A percentile compares a stretch with the other conserved stretches of the same genome.
phyloP scores from a whole-genome alignment of 2,329 filamentous ascomycete genomes.

The Teratosphaeria destructans region DNA sequence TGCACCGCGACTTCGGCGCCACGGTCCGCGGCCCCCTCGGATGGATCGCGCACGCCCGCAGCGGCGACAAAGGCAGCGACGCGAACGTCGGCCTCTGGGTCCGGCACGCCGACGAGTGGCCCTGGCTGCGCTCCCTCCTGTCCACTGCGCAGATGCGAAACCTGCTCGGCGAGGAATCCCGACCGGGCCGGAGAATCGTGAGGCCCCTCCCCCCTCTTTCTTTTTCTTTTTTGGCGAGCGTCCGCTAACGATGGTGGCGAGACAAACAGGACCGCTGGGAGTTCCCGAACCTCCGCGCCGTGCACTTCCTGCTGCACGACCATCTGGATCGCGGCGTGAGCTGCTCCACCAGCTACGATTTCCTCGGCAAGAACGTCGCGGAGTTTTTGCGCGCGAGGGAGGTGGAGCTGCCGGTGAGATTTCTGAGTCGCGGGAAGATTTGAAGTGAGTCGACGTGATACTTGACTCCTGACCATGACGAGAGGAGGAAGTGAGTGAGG shows the following conservation, averaged over 20 bases:
- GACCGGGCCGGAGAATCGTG: constrained; percentile 24
- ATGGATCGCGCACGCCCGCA: constrained; percentile 25
- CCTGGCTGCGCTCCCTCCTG: constrained; percentile 23
- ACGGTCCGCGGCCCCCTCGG: constrained; percentile 30
- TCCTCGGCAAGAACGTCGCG: constrained; percentile 25
- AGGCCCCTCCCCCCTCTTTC: background rate
- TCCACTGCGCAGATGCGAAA: constrained; percentile 17
- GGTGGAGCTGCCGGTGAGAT: constrained; percentile 22
- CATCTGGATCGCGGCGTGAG: constrained; percentile 25
- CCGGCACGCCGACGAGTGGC: constrained; percentile 23
- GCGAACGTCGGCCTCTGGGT: constrained; percentile 33
- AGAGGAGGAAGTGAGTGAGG: too few species aligned
- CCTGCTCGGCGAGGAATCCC: constrained; percentile 25
- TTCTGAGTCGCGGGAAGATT: constrained; percentile 21
- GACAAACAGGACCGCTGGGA: constrained; percentile 21
- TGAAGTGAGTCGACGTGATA: background rate
- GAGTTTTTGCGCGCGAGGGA: constrained; percentile 21
- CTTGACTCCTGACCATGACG: background rate
- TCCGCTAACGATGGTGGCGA: background rate
- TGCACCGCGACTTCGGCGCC: constrained; percentile 21
- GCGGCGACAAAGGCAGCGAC: constrained; percentile 26
- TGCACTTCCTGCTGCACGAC: constrained; percentile 26
- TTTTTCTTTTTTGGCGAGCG: background rate
- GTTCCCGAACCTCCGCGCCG: constrained; percentile 22
- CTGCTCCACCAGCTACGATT: constrained; percentile 22